Conservation (phyloP, 345 rosid species). For the Cardamine occulta region DNA sequence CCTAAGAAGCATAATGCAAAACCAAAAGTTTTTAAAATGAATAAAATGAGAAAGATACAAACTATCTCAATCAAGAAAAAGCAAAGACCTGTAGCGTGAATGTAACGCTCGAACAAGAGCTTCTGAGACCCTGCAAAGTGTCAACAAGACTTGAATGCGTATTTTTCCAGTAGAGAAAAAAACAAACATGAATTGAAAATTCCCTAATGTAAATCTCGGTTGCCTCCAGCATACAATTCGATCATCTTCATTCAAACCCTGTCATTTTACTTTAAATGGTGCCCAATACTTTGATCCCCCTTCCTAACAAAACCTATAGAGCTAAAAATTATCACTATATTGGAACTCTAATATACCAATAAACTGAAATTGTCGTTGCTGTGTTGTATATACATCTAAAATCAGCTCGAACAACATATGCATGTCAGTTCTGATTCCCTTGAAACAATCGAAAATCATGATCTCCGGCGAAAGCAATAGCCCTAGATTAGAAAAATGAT, state of each 20-base stretch:
- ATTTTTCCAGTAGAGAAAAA: conserved; percentile 42
- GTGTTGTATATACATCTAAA: conserved; percentile 9
- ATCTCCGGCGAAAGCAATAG: not conserved
- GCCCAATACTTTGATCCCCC: conserved; percentile 1
- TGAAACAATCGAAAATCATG: not conserved
- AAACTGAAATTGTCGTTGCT: not conserved
- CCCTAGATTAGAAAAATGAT: not conserved
- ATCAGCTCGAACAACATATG: conserved; percentile 6
- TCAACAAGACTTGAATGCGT: conserved; percentile 40
- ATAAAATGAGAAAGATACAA: not conserved
- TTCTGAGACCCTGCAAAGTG: conserved; percentile 44
- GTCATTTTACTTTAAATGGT: not conserved
- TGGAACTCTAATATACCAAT: not conserved
- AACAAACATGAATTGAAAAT: not conserved
- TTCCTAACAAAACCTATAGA: not conserved
- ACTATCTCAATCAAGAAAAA: not conserved
- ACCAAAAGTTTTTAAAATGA: not conserved
- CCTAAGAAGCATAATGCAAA: conserved; percentile 47
- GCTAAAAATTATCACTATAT: conserved; percentile 26
- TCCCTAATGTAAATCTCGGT: not conserved
- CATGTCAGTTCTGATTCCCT: not conserved
- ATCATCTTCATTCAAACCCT: too few species aligned
- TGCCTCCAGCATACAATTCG: too few species aligned
- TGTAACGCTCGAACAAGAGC: conserved; percentile 46
- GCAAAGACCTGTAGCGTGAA: conserved; percentile 71